Conservation (phyloP, 2,329 filamentous ascomycete genomes). For the Talaromyces sp. region DNA sequence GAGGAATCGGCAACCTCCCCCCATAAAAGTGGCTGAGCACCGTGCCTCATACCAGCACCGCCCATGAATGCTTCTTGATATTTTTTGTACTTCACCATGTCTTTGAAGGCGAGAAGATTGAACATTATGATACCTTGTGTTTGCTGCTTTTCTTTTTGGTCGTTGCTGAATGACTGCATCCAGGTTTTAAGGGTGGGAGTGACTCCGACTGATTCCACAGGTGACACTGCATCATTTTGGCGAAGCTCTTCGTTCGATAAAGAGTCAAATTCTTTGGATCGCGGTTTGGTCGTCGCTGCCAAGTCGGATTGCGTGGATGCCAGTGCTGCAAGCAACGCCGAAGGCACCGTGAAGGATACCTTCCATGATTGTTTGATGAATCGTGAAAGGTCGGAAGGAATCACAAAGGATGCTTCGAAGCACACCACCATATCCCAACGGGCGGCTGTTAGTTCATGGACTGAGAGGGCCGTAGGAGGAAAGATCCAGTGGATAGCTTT, state of each 20-base stretch:
- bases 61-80: slow-evolving; percentile 9
- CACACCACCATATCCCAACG: slow-evolving; percentile 7
- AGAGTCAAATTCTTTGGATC: not conserved
- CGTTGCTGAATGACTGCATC: not conserved
- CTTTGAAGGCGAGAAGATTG: slow-evolving; percentile 13
- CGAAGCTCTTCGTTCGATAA: not conserved
- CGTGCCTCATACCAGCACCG: slow-evolving; percentile 4
- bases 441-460: slow-evolving; percentile 2
- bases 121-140: slow-evolving; percentile 10
- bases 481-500: slow-evolving; percentile 7
- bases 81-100: slow-evolving; percentile 2
- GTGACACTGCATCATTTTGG: not conserved
- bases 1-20: not conserved
- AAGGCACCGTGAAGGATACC: not conserved
- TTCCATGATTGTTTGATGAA: slow-evolving; percentile 1
- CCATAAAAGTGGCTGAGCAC: slow-evolving; percentile 2
- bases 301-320: not conserved
- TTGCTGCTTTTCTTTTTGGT: not conserved
- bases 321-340: not conserved
- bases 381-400: not conserved
- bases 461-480: not conserved
- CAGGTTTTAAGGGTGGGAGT: not conserved
- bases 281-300: not conserved
- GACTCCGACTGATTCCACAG: not conserved
- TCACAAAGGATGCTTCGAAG: not conserved